These are phyloP conservation scores for Didymella keratinophila DNA, from an alignment of 2,329 filamentous ascomycete species.

Conservation along the genomic window DNA sequence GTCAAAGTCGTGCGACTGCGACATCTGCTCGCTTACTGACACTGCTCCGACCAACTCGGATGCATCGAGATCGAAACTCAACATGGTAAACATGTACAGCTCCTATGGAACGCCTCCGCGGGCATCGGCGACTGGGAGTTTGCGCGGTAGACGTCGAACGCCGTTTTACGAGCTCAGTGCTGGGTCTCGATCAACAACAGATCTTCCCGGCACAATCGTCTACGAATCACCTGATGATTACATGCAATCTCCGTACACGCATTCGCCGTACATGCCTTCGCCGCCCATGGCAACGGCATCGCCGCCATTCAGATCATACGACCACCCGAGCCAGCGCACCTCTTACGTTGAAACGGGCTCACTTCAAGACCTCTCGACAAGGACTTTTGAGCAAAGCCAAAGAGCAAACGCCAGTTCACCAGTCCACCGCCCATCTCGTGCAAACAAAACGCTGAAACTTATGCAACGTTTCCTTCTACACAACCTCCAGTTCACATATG, in stretches of 20 bases:
- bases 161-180: not conserved
- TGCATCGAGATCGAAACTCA: not conserved
- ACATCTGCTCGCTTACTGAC: not conserved
- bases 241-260: not conserved
- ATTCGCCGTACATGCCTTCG: not conserved
- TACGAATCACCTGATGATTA: not conserved
- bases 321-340: not conserved
- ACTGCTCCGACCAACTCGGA: not conserved
- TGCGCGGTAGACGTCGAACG: not conserved
- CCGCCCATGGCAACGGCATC: not conserved
- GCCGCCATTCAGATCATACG: not conserved
- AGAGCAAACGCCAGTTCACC: not conserved
- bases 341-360: not conserved
- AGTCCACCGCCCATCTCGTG: not conserved
- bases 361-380: not conserved
- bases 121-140: not conserved
- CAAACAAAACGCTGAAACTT: not conserved
- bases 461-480: not conserved
- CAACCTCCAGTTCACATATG: not conserved
- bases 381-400: not conserved
- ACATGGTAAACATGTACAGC: not conserved
- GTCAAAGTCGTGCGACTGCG: not conserved
- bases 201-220: not conserved
- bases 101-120: not conserved
- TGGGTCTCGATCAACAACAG: not conserved